phyloP scores from a whole-genome alignment of 306 rosid genomes.

The Cucumis cinereus region DNA sequence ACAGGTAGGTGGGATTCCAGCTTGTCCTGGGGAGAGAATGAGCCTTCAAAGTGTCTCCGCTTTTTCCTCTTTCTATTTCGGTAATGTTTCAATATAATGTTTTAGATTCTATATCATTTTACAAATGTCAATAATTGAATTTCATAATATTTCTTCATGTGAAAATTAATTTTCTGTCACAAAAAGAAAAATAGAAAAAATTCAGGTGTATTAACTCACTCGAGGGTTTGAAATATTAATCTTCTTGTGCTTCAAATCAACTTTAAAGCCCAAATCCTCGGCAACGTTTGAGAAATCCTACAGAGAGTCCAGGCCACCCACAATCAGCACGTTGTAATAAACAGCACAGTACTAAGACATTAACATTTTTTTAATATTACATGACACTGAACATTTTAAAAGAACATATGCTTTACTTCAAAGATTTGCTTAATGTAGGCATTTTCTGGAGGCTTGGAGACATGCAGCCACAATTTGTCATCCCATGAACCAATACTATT shows the following conservation, averaged over 20 bases:
- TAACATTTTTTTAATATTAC: neutral
- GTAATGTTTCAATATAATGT: neutral
- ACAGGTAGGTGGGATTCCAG: neutral
- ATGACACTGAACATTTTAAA: neutral
- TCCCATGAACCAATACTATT: slow-evolving; percentile 94
- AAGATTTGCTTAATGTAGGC: slow-evolving; percentile 72
- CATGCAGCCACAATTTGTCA: slow-evolving; percentile 83
- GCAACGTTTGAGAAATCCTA: slow-evolving; percentile 91
- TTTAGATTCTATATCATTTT: neutral
- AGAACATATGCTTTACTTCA: slow-evolving; percentile 49
- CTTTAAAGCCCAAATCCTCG: slow-evolving; percentile 59
- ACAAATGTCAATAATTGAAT: neutral
- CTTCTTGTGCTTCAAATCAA: slow-evolving; percentile 94
- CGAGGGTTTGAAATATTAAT: slow-evolving; percentile 90
- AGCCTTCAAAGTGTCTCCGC: neutral
- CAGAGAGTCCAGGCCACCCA: slow-evolving; percentile 20
- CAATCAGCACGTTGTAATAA: neutral
- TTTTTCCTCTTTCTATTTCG: neutral
- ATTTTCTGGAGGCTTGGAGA: slow-evolving; percentile 96
- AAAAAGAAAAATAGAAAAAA: neutral
- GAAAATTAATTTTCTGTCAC: neutral
- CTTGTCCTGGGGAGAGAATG: neutral
- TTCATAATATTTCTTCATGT: neutral
- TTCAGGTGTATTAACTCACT: slow-evolving; percentile 44
- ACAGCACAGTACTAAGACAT: neutral